Evolutionary conservation across 176 grass and related monocot species (phyloP), one percentile per base, ranked within the genome.

Genomic region (Carex cristatella): DNA sequence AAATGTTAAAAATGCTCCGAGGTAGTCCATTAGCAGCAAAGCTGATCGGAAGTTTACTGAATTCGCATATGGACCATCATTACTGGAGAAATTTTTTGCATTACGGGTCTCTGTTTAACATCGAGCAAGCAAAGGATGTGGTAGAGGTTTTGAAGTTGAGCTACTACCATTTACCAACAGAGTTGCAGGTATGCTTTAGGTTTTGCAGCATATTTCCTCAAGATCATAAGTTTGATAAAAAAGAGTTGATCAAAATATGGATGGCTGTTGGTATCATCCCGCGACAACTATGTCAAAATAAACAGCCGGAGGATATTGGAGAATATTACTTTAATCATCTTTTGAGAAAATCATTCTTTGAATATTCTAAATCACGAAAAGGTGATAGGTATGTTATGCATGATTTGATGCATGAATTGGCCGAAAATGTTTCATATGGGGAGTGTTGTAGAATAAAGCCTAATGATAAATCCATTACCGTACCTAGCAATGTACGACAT

Each of bases 361-460:
- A 91, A 0, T 46, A 46, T 46, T 14, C 16, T 18, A 4, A 13
- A 58, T 13, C 51, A 4, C 76, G 78, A 10, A 79, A 78, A 10
- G 79, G 69, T 35, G 33, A 35, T 35, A 2, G 0, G 79, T 80
- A 88, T 30, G 12, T 62, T 10, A 54, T 91, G 65, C 90, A 84
- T 86, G 90, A 89, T 74, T 85, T 85, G 87, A 63, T 91, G 14
- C 87, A 91, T 46, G 84, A 91, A 49, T 53, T 91, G 9, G 90
- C 88, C 61, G 55, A 44, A 31, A 10, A 49, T 76, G 86, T 88
- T 37, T 91, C 90, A 46, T 48, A 48, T 48, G 44, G 44, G 7
- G 44, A 48, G 9, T 48, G 44, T 48, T 48, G 61, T 33, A 42
- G 44, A 81, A 48, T 87, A 40, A 5, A 14, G 44, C 33, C 48